Conservation (phyloP, 2,329 filamentous ascomycete species). For the Colletotrichum euphorbiae region DNA sequence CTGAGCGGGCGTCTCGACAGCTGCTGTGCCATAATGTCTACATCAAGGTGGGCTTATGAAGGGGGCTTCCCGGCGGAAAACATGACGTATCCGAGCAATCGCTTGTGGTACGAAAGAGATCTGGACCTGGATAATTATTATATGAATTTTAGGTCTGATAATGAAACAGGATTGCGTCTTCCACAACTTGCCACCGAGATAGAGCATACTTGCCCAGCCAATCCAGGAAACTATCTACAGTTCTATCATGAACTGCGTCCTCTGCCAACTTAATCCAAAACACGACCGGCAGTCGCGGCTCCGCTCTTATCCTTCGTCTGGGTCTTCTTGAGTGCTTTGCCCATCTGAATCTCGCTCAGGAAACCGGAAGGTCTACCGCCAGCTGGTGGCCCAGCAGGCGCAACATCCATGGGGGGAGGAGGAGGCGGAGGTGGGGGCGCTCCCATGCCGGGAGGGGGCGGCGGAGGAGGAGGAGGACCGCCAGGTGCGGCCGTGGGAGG, state of each 20-base stretch:
- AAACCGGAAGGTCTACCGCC: conserved; percentile 70
- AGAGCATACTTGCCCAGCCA: conserved; percentile 1
- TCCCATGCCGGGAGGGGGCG: conserved; percentile 54
- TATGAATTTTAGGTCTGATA: conserved; percentile 18
- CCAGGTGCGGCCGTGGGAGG: conserved; percentile 47
- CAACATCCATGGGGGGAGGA: conserved; percentile 54
- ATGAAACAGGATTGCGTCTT: conserved; percentile 6
- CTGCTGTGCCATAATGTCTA: too few relatives aligned
- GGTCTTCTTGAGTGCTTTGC: conserved; percentile 85
- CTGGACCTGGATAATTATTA: conserved; percentile 28
- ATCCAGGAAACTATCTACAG: not conserved
- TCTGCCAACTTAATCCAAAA: conserved; percentile 62
- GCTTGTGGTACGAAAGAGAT: not conserved
- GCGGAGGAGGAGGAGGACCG: conserved; percentile 54
- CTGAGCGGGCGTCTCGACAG: too few relatives aligned
- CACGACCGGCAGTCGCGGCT: conserved; percentile 79
- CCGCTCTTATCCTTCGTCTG: conserved; percentile 87
- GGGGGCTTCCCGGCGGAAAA: not conserved
- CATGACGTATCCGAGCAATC: not conserved
- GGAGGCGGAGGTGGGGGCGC: conserved; percentile 56
- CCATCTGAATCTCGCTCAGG: conserved; percentile 84
- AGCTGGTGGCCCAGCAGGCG: conserved; percentile 58
- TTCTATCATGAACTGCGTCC: not conserved
- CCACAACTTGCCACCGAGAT: conserved; percentile 15
- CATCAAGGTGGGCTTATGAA: too few relatives aligned